Base-by-base conservation (phyloP, 352 stramenopile species). In the Stramenopiles sp. region DNA sequence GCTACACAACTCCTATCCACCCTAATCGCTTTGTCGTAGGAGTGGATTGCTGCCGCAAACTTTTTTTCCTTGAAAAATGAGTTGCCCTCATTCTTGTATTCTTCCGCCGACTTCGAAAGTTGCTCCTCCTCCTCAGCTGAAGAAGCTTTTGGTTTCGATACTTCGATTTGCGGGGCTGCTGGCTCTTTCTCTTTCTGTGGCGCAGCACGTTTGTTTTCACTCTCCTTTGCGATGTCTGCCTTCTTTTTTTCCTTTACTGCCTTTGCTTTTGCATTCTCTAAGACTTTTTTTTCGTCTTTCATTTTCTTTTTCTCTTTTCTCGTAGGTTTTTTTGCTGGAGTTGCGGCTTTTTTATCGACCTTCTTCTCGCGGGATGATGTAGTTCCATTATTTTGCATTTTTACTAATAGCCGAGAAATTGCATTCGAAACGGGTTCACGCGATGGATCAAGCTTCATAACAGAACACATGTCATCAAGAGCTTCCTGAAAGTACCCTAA, bases 391-490 rank as follows among this genome's bases (percentile, higher is more conserved):
- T 78, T 33, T 33, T 78, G 71, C 8, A 78, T 78, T 78, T 78
- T 78, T 14, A 78, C 71, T 33, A 78, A 78, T 8, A 78, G 22
- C 4, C 71, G 30, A 14, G 71, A 78, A 14, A 78, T 78, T 78
- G 71, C 71, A 14, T 78, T 78, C 4, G 71, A 78, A 8, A 78
- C 71, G 22, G 31, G 30, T 33, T 78, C 71, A 31, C 71, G 71
- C 4, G 71, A 78, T 31, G 71, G 71, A 33, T 78, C 71, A 78
- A 78, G 30, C 31, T 78, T 78, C 71, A 78, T 78, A 14, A 78
- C 71, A 4, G 71, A 14, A 33, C 71, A 78, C 71, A 78, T 78
- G 22, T 78, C 71, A 33, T 78, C 71, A 31, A 78, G 71, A 4
- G 71, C 71, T 14, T 14, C 71, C 14, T 78, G 71, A 78, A 78